Evolutionary conservation across 805 yeast genomes (phyloP).

Genomic region (Ogataea zsoltii): DNA sequence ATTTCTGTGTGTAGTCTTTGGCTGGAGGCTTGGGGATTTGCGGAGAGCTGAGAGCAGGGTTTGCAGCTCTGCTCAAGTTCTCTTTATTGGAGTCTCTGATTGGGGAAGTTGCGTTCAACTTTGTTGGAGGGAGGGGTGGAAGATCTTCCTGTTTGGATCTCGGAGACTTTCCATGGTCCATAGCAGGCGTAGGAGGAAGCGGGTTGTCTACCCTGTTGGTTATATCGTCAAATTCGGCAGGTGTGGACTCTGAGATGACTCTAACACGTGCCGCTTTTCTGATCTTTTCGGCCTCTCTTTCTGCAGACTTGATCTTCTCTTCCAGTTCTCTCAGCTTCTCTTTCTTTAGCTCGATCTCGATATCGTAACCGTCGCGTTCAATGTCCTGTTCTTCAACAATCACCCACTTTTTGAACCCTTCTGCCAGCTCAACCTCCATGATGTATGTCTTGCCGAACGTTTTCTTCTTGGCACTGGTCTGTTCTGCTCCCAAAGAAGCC

Average conservation of each 20-base stretch:
- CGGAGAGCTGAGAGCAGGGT: neutral
- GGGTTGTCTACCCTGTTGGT: constrained; percentile 18
- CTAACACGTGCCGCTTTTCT: constrained; percentile 17
- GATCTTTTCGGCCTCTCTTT: constrained; percentile 27
- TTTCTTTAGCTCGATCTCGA: constrained; percentile 36
- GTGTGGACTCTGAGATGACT: constrained; percentile 12
- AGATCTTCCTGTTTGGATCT: constrained; percentile 5
- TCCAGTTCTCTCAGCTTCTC: constrained; percentile 34
- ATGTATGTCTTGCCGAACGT: constrained; percentile 81
- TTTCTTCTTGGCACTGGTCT: constrained; percentile 60
- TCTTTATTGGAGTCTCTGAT: constrained; percentile 5
- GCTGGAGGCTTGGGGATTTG: neutral
- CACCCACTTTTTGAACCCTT: constrained; percentile 75
- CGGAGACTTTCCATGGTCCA: constrained; percentile 5
- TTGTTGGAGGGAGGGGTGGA: constrained; percentile 4
- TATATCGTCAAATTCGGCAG: constrained; percentile 11
- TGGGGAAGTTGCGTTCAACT: neutral
- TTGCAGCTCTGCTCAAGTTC: neutral
- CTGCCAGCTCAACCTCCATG: constrained; percentile 76
- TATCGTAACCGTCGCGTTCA: constrained; percentile 35
- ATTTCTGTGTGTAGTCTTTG: constrained; percentile 1
- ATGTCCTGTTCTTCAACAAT: constrained; percentile 68
- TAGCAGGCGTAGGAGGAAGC: constrained; percentile 12
- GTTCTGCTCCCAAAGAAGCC: constrained; percentile 72
- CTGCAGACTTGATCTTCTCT: constrained; percentile 29